Base-by-base conservation (phyloP, 345 rosid species). In the Citrus glauca region DNA sequence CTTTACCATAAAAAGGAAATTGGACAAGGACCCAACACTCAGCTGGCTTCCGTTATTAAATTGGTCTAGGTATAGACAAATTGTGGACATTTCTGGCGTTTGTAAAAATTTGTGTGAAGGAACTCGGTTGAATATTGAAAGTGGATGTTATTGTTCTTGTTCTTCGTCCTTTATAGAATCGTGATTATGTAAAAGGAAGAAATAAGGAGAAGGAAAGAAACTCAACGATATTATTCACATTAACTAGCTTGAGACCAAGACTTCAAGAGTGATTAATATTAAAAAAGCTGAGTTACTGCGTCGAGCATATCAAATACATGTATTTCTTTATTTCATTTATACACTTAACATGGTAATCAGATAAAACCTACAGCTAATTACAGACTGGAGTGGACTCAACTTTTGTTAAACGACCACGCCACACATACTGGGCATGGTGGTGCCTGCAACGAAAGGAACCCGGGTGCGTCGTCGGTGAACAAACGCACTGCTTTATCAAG, bases 381-480 rank as follows among this genome's bases (percentile, higher is more conserved):
- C 45, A 27, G 42, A 72, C 30, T 53, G 55, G 67, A 68, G 30
- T 72, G 0, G 57, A 53, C 22, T 53, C 57, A 17, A 16, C 57
- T 62, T 69, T 71, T 13, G 14, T 24, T 27, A 30, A 5, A 55
- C 84, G 68, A 42, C 79, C 76, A 32, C 85, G 80, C 97, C 94
- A 91, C 56, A 63, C 86, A 65, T 88, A 90, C 45, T 82, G 87
- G 16, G 76, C 82, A 19, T 80, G 92, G 78, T 94, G 97, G 71
- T 82, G 82, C 89, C 97, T 86, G 84, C 96, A 92, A 82, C 91
- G 80, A 81, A 94, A 92, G 9, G 98, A 92, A 28, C 98, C 90
- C 0, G 94, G 92, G 67, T 94, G 98, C 80, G 33, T 84, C 7
- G 95, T 87, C 6, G 97, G 97, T 9, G 97, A 93, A 81, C 97